phyloP scores from a whole-genome alignment of 495 filamentous ascomycete genomes.

The Penicillium cinerascens region DNA sequence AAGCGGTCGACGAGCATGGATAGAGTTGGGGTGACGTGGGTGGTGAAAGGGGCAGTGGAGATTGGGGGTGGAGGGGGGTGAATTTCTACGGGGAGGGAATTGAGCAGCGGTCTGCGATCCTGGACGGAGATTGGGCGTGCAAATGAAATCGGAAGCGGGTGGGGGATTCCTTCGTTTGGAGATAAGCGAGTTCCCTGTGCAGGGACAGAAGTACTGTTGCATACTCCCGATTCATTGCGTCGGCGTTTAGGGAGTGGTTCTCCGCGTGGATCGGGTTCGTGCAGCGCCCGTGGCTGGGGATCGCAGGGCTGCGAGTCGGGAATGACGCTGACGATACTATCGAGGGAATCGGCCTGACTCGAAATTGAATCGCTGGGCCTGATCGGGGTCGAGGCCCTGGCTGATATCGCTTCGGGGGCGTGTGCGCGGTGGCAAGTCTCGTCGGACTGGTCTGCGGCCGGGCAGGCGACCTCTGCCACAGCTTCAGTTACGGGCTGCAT shows the following conservation, averaged over 20 bases:
- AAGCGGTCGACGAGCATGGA: conserved; percentile 50
- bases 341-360: conserved; percentile 30
- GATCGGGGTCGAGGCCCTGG: background rate
- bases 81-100: conserved; percentile 34
- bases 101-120: background rate
- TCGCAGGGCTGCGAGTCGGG: conserved; percentile 38
- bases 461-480: background rate
- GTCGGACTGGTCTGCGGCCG: background rate
- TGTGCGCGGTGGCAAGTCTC: background rate
- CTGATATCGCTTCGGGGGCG: background rate
- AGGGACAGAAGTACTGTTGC: no score
- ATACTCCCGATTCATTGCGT: no score
- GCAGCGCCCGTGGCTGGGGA: no score
- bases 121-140: background rate
- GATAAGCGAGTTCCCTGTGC: background rate
- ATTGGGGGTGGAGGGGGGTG: conserved; percentile 44
- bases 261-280: no score
- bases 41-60: conserved; percentile 36
- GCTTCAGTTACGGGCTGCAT: background rate
- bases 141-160: background rate
- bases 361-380: background rate
- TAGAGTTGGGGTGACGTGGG: conserved; percentile 55
- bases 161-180: background rate
- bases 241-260: no score
- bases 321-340: conserved; percentile 45